Evolutionary conservation across 2,329 filamentous ascomycete genomes (phyloP).

Genomic region (Grosmannia penicillata): DNA sequence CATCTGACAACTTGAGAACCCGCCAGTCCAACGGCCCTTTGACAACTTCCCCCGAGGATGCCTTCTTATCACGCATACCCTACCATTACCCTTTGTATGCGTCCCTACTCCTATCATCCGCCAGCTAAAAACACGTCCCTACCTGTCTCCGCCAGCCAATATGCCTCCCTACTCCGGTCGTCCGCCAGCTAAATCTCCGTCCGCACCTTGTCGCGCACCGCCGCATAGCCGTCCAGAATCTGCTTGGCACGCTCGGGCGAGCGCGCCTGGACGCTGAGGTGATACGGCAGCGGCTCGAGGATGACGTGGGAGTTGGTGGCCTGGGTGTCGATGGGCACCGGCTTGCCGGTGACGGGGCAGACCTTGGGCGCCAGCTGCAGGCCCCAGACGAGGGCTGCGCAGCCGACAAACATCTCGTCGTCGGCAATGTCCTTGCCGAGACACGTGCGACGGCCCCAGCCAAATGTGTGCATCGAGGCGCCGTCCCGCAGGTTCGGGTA

Average conservation of each 20-base stretch:
- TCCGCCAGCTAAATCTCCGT: constrained; percentile 12
- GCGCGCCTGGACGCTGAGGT: constrained; percentile 27
- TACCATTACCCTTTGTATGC: too few relatives aligned
- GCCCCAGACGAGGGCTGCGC: constrained; percentile 32
- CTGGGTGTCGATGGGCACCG: constrained; percentile 30
- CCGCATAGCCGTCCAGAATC: constrained; percentile 23
- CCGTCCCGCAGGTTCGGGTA: constrained; percentile 48
- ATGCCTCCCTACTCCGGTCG: too few relatives aligned
- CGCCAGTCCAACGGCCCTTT: too few relatives aligned
- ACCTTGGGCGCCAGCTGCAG: constrained; percentile 26
- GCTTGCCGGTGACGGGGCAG: constrained; percentile 25
- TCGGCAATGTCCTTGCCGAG: constrained; percentile 48
- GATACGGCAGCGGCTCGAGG: constrained; percentile 32
- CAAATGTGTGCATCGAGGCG: constrained; percentile 46
- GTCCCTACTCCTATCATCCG: too few relatives aligned
- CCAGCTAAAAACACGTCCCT: too few relatives aligned
- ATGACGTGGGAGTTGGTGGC: constrained; percentile 38
- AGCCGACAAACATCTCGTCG: constrained; percentile 38
- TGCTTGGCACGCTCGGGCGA: constrained; percentile 21
- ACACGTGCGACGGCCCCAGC: constrained; percentile 48
- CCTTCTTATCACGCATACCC: too few relatives aligned
- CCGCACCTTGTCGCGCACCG: constrained; percentile 17
- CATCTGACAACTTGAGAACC: too few relatives aligned
- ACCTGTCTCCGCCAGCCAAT: too few relatives aligned
- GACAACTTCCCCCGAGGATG: too few relatives aligned